Base-by-base conservation (phyloP, 2,329 filamentous ascomycete species). In the Mycosphaerelloides madeirae region DNA sequence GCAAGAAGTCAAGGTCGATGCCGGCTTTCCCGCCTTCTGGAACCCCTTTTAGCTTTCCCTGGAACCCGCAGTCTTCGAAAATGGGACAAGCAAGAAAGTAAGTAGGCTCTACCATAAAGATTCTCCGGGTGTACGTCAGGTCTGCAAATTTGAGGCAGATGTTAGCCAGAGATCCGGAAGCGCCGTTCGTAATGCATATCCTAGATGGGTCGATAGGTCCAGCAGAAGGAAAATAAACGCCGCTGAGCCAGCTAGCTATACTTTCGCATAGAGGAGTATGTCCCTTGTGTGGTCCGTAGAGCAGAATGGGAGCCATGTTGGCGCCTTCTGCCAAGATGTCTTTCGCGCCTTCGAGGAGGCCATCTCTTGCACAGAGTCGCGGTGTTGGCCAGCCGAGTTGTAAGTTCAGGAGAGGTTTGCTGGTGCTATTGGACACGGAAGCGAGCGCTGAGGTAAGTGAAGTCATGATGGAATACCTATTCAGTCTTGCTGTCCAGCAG, bases 51-150 rank as follows among this genome's bases (percentile, higher is more conserved):
- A 94, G 61, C 22, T 80, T 77, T 3, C 77, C 77, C 4, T 72
- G 71, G 53, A 95, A 88, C 0, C 87, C 85, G 4, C 81, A 74
- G 65, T 95, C 90, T 44, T 85, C 81, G 59, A 95, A 88, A 46
- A 95, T 86, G 9, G 83, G 77, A 59, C 85, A 88, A 0, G 83
- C 85, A 15, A 94, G 72, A 65, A 87, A 85, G 63, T 95, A 95
- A 38, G 84, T 84, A 6, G 90, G 90, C 20, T 85, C 81, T 2
- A 88, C 80, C 66, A 89, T 78, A 84, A 87, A 95, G 6, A 95
- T 74, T 53, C 79, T 79, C 37, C 77, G 72, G 1, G 89, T 95
- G 59, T 81, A 84, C 1, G 72, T 66, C 1, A 87, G 85, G 63
- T 95, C 90, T 0, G 87, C 85, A 60, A 85, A 95, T 28, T 85